Evolutionary conservation across 331 rosid species (phyloP).

Genomic region (Arachis monticola): DNA sequence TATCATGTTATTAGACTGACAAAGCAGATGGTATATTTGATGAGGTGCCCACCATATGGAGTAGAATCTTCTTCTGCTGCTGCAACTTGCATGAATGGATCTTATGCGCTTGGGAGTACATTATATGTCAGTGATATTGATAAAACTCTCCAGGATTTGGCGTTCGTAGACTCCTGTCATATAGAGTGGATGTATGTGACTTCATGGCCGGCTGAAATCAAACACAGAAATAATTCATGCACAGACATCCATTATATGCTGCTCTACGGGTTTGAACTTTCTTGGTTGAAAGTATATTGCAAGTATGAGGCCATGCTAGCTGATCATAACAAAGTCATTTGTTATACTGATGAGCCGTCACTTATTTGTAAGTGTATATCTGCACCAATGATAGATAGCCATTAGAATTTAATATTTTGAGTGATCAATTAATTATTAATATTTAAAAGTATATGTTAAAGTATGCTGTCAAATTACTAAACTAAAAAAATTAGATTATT

Average conservation of each 20-base stretch:
- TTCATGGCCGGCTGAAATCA: neutral
- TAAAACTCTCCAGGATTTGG: neutral
- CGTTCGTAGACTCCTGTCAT: conserved; percentile 14
- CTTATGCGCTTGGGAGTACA: neutral
- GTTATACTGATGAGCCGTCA: neutral
- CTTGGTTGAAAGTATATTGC: neutral
- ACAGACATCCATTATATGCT: neutral
- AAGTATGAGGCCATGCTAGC: neutral
- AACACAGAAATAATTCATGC: conserved; percentile 11
- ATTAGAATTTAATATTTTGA: no score
- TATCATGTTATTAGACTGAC: neutral
- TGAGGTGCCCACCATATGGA: conserved; percentile 14
- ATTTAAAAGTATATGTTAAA: no score
- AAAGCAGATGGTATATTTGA: neutral
- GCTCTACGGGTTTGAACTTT: conserved; percentile 43
- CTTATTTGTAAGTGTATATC: neutral
- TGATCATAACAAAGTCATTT: neutral
- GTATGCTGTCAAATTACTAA: no score
- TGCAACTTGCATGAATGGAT: neutral
- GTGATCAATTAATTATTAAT: no score
- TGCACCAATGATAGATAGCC: no score
- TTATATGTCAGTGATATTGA: neutral
- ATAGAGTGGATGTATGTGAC: conserved; percentile 24
- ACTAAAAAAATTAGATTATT: no score
- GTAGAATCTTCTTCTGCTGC: neutral